Percentiles rank a stretch among this genome's conserved stretches.
phyloP scores from a whole-genome alignment of 305 asterid species.

The Stenogyne calaminthoides region DNA sequence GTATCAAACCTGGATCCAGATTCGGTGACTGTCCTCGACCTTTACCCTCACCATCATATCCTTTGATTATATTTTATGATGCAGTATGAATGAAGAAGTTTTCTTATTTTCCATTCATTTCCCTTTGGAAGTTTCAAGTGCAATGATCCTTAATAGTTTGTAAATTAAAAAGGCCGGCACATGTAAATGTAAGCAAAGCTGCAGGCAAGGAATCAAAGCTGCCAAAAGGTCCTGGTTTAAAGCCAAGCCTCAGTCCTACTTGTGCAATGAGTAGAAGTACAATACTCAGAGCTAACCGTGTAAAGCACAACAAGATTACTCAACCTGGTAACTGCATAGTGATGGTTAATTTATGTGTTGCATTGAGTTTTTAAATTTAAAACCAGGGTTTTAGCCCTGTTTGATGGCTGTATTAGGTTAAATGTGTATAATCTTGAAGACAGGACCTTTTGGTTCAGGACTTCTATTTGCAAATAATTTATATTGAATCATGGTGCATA shows the following conservation, averaged over 20 bases:
- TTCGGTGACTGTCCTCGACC: conserved; percentile 54
- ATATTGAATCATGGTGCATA: conserved; percentile 19
- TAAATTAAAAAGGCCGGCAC: conserved; percentile 68
- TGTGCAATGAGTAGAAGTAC: conserved; percentile 44
- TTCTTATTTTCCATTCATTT: conserved; percentile 25
- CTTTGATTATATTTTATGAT: conserved; percentile 31
- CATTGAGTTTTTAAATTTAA: conserved; percentile 17
- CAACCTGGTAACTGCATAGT: conserved; percentile 60
- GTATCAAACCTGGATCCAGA: conserved; percentile 46
- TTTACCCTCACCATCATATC: conserved; percentile 78
- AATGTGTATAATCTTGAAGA: conserved; percentile 21
- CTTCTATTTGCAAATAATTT: conserved; percentile 16
- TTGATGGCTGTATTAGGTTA: conserved; percentile 9
- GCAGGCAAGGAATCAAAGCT: conserved; percentile 53
- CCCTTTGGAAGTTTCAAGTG: conserved; percentile 17
- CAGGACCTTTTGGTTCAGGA: conserved; percentile 12
- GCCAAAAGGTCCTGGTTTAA: conserved; percentile 59
- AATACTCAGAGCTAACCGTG: conserved; percentile 40
- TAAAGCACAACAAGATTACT: conserved; percentile 54
- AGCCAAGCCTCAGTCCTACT: conserved; percentile 47
- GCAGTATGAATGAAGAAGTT: conserved; percentile 21
- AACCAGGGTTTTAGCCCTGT: conserved; percentile 16
- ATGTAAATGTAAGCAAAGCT: conserved; percentile 48
- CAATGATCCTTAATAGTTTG: conserved; percentile 58
- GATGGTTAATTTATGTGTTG: conserved; percentile 18